These are phyloP conservation scores for Monosporascus cannonballus DNA, from an alignment of 2,329 filamentous ascomycete species.

Conservation along the genomic window DNA sequence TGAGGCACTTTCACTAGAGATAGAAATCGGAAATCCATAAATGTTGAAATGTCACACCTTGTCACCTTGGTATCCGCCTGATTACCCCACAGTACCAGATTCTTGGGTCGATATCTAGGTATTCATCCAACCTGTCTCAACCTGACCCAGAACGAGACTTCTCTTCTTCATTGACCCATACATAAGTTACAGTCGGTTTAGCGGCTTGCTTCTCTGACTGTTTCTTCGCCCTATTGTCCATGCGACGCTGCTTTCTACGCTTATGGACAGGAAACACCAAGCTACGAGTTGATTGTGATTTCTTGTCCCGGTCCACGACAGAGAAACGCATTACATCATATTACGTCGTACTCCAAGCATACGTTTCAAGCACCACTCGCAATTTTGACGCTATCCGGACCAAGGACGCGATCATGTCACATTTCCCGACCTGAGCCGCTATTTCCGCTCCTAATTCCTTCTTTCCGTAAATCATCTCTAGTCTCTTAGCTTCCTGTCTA, in stretches of 20 bases:
- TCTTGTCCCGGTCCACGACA: neutral
- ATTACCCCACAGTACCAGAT: neutral
- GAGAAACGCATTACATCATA: neutral
- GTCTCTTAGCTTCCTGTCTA: neutral
- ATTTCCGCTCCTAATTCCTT: neutral
- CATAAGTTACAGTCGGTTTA: neutral
- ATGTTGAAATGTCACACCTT: too few species aligned
- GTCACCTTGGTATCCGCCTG: neutral
- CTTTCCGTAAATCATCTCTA: neutral
- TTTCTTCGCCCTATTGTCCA: neutral
- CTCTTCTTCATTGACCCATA: neutral
- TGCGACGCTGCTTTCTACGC: too few species aligned
- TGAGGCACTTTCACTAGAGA: too few species aligned
- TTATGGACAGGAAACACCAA: too few species aligned
- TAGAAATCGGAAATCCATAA: too few species aligned
- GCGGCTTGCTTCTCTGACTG: neutral
- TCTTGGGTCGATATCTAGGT: neutral
- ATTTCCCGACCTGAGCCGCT: slow-evolving; percentile 14
- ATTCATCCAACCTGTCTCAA: neutral
- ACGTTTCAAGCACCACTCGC: neutral
- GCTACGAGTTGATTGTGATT: too few species aligned
- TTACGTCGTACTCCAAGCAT: neutral
- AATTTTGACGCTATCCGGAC: neutral
- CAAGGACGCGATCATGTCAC: slow-evolving; percentile 14
- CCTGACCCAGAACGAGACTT: neutral